These are phyloP conservation scores for Gymnopus androsaceus DNA, from an alignment of 1,284 basidiomycete genomes.

Conservation along the genomic window DNA sequence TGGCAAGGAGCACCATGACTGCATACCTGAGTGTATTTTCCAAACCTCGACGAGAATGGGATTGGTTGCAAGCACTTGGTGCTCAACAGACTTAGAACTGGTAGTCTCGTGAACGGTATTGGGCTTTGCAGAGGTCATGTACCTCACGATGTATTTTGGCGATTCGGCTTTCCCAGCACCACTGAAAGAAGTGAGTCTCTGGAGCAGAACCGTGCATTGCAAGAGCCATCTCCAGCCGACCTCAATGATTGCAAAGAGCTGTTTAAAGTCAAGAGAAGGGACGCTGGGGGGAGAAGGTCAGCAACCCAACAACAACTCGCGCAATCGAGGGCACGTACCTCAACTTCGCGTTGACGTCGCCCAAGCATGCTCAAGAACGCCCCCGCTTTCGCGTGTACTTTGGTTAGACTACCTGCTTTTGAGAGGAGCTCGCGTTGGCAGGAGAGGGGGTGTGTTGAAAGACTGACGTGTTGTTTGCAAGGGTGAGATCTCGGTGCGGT, in stretches of 20 bases:
- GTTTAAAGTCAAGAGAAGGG: too few relatives aligned
- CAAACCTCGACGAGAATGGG: constrained; percentile 98
- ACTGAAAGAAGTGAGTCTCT: constrained; percentile 44
- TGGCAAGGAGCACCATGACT: neutral
- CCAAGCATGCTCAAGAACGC: too few relatives aligned
- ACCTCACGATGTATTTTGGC: constrained; percentile 99
- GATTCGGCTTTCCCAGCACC: constrained; percentile 99
- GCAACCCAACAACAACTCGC: constrained; percentile 42
- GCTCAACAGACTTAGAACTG: constrained; percentile 84
- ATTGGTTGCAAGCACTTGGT: constrained; percentile 97
- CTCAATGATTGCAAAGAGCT: constrained; percentile 67
- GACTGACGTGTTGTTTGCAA: too few relatives aligned
- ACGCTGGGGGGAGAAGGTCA: neutral
- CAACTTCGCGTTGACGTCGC: constrained; percentile 73
- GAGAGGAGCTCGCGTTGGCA: too few relatives aligned
- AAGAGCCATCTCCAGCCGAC: constrained; percentile 97
- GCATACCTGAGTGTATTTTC: constrained; percentile 84
- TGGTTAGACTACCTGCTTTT: constrained; percentile 66
- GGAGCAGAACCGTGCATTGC: too few relatives aligned
- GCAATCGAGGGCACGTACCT: constrained; percentile 62
- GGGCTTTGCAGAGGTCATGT: constrained; percentile 96
- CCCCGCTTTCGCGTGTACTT: too few relatives aligned
- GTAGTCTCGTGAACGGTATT: constrained; percentile 52
- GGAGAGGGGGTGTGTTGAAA: too few relatives aligned
- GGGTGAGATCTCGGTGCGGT: constrained; percentile 87